A percentile compares a stretch with the other conserved stretches of the same genome.
Evolutionary conservation across 1,139 yeast genomes (phyloP).

Genomic region (Taphrina communis): DNA sequence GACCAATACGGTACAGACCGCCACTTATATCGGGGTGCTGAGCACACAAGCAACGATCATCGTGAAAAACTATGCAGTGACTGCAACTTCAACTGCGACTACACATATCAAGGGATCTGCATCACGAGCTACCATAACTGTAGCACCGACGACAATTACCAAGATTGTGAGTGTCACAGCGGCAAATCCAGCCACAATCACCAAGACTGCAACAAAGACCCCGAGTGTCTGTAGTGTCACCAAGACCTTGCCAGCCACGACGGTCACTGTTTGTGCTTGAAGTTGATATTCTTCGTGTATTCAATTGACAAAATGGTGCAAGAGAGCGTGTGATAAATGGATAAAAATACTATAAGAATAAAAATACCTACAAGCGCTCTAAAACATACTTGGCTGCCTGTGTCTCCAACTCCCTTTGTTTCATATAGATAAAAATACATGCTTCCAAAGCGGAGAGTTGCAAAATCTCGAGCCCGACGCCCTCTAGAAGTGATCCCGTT

Average conservation of each 20-base stretch:
- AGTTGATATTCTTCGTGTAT: too few species aligned
- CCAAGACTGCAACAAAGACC: not conserved
- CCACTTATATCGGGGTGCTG: conserved; percentile 2
- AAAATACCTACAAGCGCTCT: too few species aligned
- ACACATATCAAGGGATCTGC: not conserved
- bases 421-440: too few species aligned
- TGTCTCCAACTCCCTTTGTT: too few species aligned
- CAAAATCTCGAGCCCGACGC: too few species aligned
- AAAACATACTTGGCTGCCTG: too few species aligned
- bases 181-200: not conserved
- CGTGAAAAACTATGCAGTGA: not conserved
- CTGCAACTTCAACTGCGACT: not conserved
- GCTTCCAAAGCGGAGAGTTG: too few species aligned
- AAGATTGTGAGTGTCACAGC: not conserved
- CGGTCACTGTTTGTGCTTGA: not conserved
- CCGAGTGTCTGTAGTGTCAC: not conserved
- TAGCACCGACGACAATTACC: not conserved
- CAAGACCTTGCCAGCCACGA: not conserved
- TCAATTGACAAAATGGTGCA: too few species aligned
- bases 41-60: conserved; percentile 2
- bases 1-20: conserved; percentile 4
- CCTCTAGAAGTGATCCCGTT: too few species aligned
- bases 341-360: too few species aligned
- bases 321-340: too few species aligned
- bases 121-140: not conserved